A percentile compares a stretch with the other conserved stretches of the same genome.
Conservation (phyloP, 768 basidiomycete genomes). For the Lentinula edodes region DNA sequence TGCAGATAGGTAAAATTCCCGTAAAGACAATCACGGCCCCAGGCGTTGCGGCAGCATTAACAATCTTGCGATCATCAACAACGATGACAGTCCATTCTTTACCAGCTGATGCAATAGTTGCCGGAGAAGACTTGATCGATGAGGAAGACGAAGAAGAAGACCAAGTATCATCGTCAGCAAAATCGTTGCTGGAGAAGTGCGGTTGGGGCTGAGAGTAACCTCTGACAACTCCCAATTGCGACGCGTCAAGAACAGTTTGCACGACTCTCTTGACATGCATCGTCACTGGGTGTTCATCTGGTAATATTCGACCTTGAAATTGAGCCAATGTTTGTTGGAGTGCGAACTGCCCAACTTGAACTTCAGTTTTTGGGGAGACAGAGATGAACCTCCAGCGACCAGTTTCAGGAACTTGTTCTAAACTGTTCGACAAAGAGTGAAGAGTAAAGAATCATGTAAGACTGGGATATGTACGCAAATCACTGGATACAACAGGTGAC, state of each 20-base stretch:
- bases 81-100: slow-evolving; percentile 70
- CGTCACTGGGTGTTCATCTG: slow-evolving; percentile 60
- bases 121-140: slow-evolving; percentile 16
- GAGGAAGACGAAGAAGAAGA: slow-evolving; percentile 2
- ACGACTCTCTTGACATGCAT: slow-evolving; percentile 68
- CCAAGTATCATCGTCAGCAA: slow-evolving; percentile 14
- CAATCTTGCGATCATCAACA: slow-evolving; percentile 59
- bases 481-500: not conserved
- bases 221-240: slow-evolving; percentile 61
- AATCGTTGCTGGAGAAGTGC: not conserved
- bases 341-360: slow-evolving; percentile 27
- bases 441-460: not conserved
- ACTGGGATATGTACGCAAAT: not conserved
- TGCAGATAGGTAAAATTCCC: slow-evolving; percentile 75
- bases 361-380: slow-evolving; percentile 52
- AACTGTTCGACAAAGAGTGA: slow-evolving; percentile 31
- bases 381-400: slow-evolving; percentile 90
- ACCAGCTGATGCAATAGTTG: slow-evolving; percentile 22
- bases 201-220: slow-evolving; percentile 10
- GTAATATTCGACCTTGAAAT: slow-evolving; percentile 51
- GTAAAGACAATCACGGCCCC: slow-evolving; percentile 84
- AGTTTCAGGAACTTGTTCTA: slow-evolving; percentile 83
- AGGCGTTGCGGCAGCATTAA: slow-evolving; percentile 76
- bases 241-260: slow-evolving; percentile 59
- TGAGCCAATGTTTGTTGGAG: slow-evolving; percentile 44